Evolutionary conservation across 805 yeast genomes (phyloP), one percentile per base, ranked within the genome.

Genomic region (Maudiozyma bulderi): DNA sequence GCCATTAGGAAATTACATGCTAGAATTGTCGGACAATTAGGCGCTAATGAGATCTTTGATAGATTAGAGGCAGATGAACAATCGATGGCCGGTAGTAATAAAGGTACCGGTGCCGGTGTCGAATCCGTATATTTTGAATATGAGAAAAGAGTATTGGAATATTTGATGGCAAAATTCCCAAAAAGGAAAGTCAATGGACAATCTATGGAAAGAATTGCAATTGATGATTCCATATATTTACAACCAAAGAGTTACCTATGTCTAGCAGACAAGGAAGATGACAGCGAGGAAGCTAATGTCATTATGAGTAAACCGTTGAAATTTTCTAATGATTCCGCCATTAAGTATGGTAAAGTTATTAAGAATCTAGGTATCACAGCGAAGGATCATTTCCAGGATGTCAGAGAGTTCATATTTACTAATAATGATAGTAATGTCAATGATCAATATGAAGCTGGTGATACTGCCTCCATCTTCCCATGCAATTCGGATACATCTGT

Each of bases 1-100:
- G 96, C 96, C n/a, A 78, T 84, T 37, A 77, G 82, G 52, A 90
- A 91, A 59, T 66, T 93, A 14, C 95, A 91, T 62, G 75, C 80
- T 26, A 73, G 99, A 50, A 59, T 91, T 33, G 58, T 68, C 2
- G 57, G 73, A 30, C 97, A 91, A 65, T 70, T 93, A 13, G 98
- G 99, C 1, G 95, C 91, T 1, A 51, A 54, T 0, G 93, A 84
- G 58, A 65, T 88, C 6, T 73, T 83, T 45, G 74, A 77, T 5
- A 70, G 97, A 47, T 86, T 89, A 34, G 99, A 93, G 57, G 87
- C 93, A 26, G 97, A 93, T 66, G 98, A 93, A 54, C 80, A 77
- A 66, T 76, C 86, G 8, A 70, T 86, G 1, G 87, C 84, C 47
- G 91, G 93, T 0, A 62, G 67, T 50, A 66, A 65, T 45, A 60